phyloP scores from a whole-genome alignment of 169 alveolate genomes.

The Eimeria acervulina region DNA sequence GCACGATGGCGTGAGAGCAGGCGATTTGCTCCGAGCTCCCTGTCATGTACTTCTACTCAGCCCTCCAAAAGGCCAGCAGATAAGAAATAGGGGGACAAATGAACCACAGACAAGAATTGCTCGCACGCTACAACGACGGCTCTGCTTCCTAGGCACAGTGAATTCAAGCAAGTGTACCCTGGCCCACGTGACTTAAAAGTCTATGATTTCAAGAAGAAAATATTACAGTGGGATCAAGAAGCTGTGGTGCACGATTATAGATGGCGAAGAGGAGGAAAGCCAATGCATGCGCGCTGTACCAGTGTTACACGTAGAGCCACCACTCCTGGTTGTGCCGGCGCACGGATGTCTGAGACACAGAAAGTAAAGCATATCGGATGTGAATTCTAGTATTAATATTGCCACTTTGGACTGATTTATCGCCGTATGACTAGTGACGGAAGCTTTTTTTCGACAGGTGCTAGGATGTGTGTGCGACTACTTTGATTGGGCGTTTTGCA shows the following conservation, averaged over 20 bases:
- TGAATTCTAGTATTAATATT: not conserved
- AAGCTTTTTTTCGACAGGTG: not conserved
- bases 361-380: not conserved
- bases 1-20: slow-evolving; percentile 49
- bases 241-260: slow-evolving; percentile 20
- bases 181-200: slow-evolving; percentile 34
- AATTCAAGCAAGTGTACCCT: slow-evolving; percentile 18
- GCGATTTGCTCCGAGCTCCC: not conserved
- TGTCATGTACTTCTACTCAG: slow-evolving; percentile 41
- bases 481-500: not conserved
- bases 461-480: not conserved
- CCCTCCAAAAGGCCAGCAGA: not conserved
- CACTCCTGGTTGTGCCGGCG: not conserved
- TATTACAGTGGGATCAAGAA: not conserved
- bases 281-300: slow-evolving; percentile 68
- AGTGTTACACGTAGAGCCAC: not conserved
- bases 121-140: slow-evolving; percentile 4
- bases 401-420: not conserved
- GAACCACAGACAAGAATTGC: slow-evolving; percentile 4
- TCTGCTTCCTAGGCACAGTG: slow-evolving; percentile 8
- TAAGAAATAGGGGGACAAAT: not conserved
- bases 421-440: not conserved
- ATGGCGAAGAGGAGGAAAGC: slow-evolving; percentile 21
- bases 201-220: not conserved
- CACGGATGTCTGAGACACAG: not conserved